A percentile compares a stretch with the other conserved stretches of the same genome.
Conservation (phyloP, 768 basidiomycete species). For the Lactarius hatsudake region DNA sequence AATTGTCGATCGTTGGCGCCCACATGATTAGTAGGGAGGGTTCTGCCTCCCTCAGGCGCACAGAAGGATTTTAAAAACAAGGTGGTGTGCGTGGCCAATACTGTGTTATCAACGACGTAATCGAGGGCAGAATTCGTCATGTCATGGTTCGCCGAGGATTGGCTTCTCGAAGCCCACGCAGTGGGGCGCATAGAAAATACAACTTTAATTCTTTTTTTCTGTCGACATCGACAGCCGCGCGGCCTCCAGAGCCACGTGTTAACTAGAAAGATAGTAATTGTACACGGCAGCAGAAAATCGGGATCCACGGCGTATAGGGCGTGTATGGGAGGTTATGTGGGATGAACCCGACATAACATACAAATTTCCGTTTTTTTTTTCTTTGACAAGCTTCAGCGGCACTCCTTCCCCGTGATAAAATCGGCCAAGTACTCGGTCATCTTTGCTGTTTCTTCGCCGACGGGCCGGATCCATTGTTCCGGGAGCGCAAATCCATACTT, state of each 20-base stretch:
- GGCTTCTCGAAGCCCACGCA: no score
- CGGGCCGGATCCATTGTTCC: conserved; percentile 66
- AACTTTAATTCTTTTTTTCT: background rate
- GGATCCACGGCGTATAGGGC: background rate
- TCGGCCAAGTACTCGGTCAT: conserved; percentile 65
- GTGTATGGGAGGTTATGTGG: background rate
- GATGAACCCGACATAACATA: background rate
- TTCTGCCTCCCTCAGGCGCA: no score
- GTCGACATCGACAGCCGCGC: background rate
- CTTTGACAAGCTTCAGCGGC: background rate
- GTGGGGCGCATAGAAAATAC: background rate
- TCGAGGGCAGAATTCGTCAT: no score
- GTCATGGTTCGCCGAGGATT: background rate
- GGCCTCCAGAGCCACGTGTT: background rate
- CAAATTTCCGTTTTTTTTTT: background rate
- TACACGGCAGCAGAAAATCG: background rate
- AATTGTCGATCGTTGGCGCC: background rate
- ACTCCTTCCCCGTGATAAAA: conserved; percentile 52
- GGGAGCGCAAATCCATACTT: conserved; percentile 81
- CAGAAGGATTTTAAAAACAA: no score
- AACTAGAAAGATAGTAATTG: background rate
- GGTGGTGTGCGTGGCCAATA: no score
- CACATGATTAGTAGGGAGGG: background rate
- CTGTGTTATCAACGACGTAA: background rate
- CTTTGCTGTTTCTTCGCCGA: conserved; percentile 70